Evolutionary conservation across 1,284 basidiomycete genomes (phyloP), one percentile per base, ranked within the genome.

Genomic region (Singerocomus rubriflavus): DNA sequence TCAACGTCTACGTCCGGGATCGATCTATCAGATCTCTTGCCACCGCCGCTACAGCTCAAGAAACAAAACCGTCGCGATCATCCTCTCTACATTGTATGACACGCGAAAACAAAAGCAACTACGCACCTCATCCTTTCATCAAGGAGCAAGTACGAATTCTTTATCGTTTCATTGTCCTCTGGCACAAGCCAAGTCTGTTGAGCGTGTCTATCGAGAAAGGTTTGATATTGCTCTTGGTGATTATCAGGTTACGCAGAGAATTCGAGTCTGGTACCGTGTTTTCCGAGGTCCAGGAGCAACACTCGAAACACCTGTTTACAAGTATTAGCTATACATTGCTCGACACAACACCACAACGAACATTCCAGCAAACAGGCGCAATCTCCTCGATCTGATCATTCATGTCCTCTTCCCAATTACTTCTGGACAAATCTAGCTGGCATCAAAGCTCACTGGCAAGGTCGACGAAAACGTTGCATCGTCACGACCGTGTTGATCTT

Each of bases 141-240:
- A 2, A 59, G 26, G 16, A 49, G 53, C 29, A 62, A 26, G 33
- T 55, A 62, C 7, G 59, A 60, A 32, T 54, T 54, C 31, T 57
- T 62, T 48, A 58, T 58, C 4, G 57, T 14, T 3, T 60, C 46
- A 21, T 57, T 62, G 44, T 57, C 54, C 34, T 58, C 59, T 0
- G 44, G 59, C 26, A 57, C 48, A 16, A 59, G 48, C 25, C 37
- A 48, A 0, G 7, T 2, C 17, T 52, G 52, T 8, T n/a, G 10
- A 9, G 8, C 6, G 32, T 50, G 54, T 25, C 54, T 49, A 17
- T 41, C 41, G 17, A 62, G 54, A 31, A 58, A 46, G 6, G 46
- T 38, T 26, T 59, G 29, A 14, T 48, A 47, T 12, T 59, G 54
- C 25, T 60, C 48, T 2, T 47, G n/a, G 45, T 60, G 34, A 54